phyloP scores from a whole-genome alignment of 352 stramenopile species.

The Thraustochytrium sp. region DNA sequence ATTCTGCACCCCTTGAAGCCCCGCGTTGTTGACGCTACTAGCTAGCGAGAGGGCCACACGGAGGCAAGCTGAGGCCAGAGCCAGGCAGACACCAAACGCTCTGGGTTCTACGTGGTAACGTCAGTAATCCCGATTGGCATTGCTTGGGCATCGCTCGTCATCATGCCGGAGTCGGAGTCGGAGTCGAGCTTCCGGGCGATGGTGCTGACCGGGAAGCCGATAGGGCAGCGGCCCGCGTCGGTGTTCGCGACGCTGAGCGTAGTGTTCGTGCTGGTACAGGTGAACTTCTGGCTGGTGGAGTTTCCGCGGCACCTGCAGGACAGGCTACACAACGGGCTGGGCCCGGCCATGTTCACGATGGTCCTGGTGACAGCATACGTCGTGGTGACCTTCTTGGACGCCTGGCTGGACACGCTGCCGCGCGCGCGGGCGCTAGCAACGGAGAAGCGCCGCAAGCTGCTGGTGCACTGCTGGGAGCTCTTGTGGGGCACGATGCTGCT shows the following conservation, averaged over 20 bases:
- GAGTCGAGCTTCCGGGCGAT: no score
- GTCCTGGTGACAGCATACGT: not conserved
- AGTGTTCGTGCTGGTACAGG: not conserved
- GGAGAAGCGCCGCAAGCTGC: not conserved
- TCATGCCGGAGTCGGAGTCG: no score
- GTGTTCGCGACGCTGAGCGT: not conserved
- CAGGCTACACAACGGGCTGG: not conserved
- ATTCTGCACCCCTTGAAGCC: no score
- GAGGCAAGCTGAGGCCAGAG: no score
- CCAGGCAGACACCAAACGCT: no score
- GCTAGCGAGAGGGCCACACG: no score
- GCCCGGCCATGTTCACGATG: not conserved
- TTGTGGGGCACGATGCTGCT: not conserved
- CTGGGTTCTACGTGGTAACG: no score
- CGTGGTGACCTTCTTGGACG: not conserved
- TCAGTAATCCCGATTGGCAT: no score
- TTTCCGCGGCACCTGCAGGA: not conserved
- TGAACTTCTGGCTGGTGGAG: constrained; percentile 1
- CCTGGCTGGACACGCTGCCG: not conserved
- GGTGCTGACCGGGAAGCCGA: not conserved
- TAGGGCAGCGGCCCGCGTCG: not conserved
- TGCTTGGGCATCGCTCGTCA: no score
- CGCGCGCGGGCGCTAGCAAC: not conserved
- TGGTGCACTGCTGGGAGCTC: not conserved
- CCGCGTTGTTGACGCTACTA: no score